Conservation (phyloP, 768 basidiomycete genomes). For the Boletus rufocinnamomeus region DNA sequence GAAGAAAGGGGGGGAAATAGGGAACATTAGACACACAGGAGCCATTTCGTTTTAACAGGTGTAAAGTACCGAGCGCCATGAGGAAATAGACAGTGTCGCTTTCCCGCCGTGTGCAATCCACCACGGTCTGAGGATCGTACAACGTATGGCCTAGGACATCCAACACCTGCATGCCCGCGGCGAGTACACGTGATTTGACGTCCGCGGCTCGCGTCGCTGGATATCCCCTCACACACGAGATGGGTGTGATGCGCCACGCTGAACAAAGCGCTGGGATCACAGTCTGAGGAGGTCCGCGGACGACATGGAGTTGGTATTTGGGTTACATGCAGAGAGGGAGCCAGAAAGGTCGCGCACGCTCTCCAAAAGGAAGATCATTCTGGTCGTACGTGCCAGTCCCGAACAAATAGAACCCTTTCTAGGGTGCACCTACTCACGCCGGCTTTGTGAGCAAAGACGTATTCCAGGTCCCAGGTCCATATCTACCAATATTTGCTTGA, state of each 20-base stretch:
- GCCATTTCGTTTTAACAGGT: background rate
- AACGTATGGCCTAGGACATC: slow-evolving; percentile 6
- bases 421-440: slow-evolving; percentile 11
- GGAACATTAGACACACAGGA: slow-evolving; percentile 2
- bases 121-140: background rate
- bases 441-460: background rate
- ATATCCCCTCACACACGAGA: slow-evolving; percentile 13
- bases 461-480: slow-evolving; percentile 3
- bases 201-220: slow-evolving; percentile 4
- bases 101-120: slow-evolving; percentile 6
- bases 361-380: slow-evolving; percentile 18
- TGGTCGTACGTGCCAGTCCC: slow-evolving; percentile 11
- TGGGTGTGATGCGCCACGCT: slow-evolving; percentile 15
- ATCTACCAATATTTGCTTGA: slow-evolving; percentile 5
- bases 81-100: slow-evolving; percentile 7
- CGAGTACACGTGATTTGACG: slow-evolving; percentile 7
- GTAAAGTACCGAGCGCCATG: slow-evolving; percentile 11
- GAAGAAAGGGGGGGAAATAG: no score
- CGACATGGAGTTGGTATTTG: slow-evolving; percentile 21
- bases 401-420: background rate
- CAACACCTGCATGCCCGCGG: background rate
- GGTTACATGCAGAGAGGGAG: slow-evolving; percentile 12
- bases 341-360: slow-evolving; percentile 10
- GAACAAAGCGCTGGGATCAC: slow-evolving; percentile 13
- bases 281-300: slow-evolving; percentile 24